These are phyloP conservation scores for Alternaria arbusti DNA, from an alignment of 2,329 filamentous ascomycete species.

Conservation along the genomic window DNA sequence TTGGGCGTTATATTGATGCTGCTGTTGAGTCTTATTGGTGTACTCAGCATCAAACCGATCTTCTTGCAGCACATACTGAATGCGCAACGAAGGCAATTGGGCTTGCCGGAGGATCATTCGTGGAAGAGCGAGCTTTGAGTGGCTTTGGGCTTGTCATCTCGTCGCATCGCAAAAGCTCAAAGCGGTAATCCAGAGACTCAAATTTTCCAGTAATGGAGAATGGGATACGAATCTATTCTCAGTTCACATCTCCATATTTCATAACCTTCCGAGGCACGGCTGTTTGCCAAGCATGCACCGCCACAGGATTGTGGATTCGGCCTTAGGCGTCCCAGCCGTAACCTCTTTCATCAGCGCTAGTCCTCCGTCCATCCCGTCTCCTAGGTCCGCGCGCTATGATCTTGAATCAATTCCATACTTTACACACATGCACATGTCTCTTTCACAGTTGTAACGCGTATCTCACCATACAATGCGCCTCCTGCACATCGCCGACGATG, in stretches of 20 bases:
- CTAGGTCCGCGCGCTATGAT: too few relatives aligned
- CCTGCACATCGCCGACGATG: constrained; percentile 9
- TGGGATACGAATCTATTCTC: too few relatives aligned
- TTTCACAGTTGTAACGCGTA: too few relatives aligned
- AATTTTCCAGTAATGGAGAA: too few relatives aligned
- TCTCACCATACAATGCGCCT: constrained; percentile 15
- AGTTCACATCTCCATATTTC: neutral
- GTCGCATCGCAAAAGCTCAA: neutral
- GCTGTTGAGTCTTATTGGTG: constrained; percentile 20
- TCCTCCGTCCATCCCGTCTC: neutral
- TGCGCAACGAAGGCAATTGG: constrained; percentile 33
- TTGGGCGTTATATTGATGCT: constrained; percentile 31
- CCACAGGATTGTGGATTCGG: neutral
- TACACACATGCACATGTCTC: too few relatives aligned
- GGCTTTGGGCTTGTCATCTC: neutral
- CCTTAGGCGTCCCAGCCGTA: neutral
- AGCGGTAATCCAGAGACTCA: neutral
- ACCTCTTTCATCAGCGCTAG: neutral
- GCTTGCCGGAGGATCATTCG: constrained; percentile 16
- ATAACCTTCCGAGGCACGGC: neutral
- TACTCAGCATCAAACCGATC: constrained; percentile 23
- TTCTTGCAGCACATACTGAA: constrained; percentile 31
- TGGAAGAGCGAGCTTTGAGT: constrained; percentile 16
- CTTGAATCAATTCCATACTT: too few relatives aligned
- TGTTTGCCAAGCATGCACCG: neutral